Evolutionary conservation across 2,329 filamentous ascomycete species (phyloP), one percentile per base, ranked within the genome.

Genomic region (Graphium sp.): DNA sequence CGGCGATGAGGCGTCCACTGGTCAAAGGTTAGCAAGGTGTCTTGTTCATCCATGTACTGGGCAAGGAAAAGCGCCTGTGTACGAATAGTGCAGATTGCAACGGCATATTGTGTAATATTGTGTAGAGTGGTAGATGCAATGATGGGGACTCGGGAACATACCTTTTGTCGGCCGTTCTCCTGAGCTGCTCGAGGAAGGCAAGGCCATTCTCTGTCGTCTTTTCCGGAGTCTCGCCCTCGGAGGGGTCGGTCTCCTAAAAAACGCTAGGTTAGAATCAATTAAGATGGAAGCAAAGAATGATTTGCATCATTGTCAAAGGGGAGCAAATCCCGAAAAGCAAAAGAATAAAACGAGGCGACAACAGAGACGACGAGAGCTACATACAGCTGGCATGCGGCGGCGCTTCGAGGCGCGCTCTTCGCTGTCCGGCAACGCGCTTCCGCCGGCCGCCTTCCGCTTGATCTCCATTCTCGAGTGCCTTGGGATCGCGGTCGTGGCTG

Each of bases 151-250:
- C 8, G 12, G 16, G 6, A 26, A 58, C 67, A 43, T 62, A 87
- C 81, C 66, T 80, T 56, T 91, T 91, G 50, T 91, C 83, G 36
- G 72, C 70, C 14, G 80, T 82, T 37, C 69, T 64, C 41, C 74
- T 74, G 44, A 92, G 68, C 44, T 75, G 73, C 30, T 81, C 72
- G 24, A 91, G 56, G 43, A 91, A 79, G 38, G 65, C 67, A 41
- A 81, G 54, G 21, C 83, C 83, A 42, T 73, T 67, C 31, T 73
- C 64, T 10, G 73, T 74, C 3, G 79, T 85, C 11, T 72, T 72
- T 46, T 79, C 72, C 30, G 55, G 51, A 11, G 66, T 73, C 51
- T 85, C 78, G 38, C 58, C 60, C 32, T 62, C 54, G 26, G 55
- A 48, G 17, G 34, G 22, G 22, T 25, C 29, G 16, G 16, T 16